These are phyloP conservation scores for Alternaria arborescens DNA, from an alignment of 2,329 filamentous ascomycete genomes.

Conservation along the genomic window DNA sequence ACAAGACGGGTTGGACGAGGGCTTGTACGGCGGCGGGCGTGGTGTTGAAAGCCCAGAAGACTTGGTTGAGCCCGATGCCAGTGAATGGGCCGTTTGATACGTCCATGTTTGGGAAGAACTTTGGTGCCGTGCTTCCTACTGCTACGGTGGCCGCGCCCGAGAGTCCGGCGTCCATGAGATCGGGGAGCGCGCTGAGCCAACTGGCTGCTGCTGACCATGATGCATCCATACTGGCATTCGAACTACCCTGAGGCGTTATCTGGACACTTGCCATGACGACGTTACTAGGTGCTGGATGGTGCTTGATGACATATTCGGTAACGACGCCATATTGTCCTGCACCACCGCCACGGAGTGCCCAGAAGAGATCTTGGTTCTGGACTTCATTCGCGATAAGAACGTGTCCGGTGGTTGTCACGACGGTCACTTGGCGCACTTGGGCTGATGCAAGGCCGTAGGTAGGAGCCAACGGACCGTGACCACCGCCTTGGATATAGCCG, in stretches of 20 bases:
- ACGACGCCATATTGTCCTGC: conserved; percentile 26
- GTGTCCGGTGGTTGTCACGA: conserved; percentile 19
- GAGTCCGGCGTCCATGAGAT: background rate
- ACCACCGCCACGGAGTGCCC: conserved; percentile 24
- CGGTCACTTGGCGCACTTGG: conserved; percentile 22
- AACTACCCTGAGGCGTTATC: background rate
- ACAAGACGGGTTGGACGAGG: conserved; percentile 18
- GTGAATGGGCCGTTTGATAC: background rate
- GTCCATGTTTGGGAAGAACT: background rate
- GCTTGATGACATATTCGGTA: conserved; percentile 9
- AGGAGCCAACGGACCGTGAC: conserved; percentile 60
- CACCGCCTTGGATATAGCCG: conserved; percentile 55
- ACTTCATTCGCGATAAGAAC: conserved; percentile 19
- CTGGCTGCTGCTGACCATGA: background rate
- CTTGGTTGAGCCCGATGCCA: conserved; percentile 24
- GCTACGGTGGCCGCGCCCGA: background rate
- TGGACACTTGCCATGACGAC: conserved; percentile 11
- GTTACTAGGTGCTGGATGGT: conserved; percentile 18
- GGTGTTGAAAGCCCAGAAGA: conserved; percentile 37
- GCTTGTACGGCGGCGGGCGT: conserved; percentile 21
- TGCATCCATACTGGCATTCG: background rate
- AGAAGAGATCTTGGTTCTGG: conserved; percentile 27
- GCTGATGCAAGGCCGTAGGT: conserved; percentile 44
- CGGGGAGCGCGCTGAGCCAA: background rate
- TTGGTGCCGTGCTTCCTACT: background rate